Conservation (phyloP, 805 yeast genomes). For the Metschnikowia chrysomelidarum region DNA sequence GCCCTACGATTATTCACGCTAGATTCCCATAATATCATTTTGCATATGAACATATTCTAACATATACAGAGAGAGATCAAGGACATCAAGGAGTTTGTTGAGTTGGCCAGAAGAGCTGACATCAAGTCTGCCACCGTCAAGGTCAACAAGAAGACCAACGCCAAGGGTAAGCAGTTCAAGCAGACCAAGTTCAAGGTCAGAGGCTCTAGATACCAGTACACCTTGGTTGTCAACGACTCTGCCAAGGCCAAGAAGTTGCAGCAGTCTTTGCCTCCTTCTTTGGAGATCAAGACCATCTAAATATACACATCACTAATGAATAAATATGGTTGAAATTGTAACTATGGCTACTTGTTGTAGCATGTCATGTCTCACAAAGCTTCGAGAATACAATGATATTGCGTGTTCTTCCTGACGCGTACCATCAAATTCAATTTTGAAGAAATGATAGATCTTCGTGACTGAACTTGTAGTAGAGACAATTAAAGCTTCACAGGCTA, state of each 20-base stretch:
- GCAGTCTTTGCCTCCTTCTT: constrained; percentile 95
- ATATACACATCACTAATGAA: constrained; percentile 9
- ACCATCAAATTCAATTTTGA: too few relatives aligned
- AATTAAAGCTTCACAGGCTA: too few relatives aligned
- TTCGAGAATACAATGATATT: too few relatives aligned
- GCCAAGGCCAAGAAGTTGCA: constrained; percentile 96
- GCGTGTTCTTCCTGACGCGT: too few relatives aligned
- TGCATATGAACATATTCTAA: constrained; percentile 17
- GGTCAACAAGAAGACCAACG: constrained; percentile 81
- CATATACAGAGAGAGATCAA: constrained; percentile 66
- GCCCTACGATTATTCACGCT: too few relatives aligned
- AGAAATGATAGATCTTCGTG: too few relatives aligned
- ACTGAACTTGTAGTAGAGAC: too few relatives aligned
- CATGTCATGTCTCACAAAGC: too few relatives aligned
- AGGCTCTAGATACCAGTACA: constrained; percentile 92
- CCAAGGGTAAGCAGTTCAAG: constrained; percentile 79
- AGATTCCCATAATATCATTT: too few relatives aligned
- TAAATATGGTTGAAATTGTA: constrained; percentile 11
- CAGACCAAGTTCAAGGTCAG: constrained; percentile 99
- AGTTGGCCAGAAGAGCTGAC: constrained; percentile 94
- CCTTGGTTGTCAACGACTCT: constrained; percentile 91
- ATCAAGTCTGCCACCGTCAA: constrained; percentile 91
- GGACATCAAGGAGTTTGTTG: constrained; percentile 96
- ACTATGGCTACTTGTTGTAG: too few relatives aligned
- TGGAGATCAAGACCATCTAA: constrained; percentile 60